Percentiles rank a stretch among this genome's conserved stretches.
phyloP scores from a whole-genome alignment of 2,329 filamentous ascomycete species.

The Endoconidiophora laricicola region DNA sequence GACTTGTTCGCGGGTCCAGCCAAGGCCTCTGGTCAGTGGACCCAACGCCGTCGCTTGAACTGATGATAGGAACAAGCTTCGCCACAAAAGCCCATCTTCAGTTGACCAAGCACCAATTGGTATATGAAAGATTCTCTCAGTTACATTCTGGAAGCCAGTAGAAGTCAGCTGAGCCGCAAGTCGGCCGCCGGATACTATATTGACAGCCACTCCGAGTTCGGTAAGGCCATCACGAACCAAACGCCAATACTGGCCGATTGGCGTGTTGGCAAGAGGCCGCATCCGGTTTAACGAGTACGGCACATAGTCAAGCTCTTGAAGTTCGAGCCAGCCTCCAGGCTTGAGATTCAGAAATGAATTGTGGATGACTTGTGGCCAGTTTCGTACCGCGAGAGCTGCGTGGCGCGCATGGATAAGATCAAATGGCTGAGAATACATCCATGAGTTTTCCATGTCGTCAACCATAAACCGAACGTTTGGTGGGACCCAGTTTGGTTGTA shows the following conservation, averaged over 20 bases:
- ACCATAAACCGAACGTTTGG: constrained; percentile 39
- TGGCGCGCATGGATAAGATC: constrained; percentile 46
- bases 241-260: constrained; percentile 30
- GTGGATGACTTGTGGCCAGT: constrained; percentile 35
- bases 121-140: constrained; percentile 31
- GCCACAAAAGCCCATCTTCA: constrained; percentile 36
- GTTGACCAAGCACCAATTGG: constrained; percentile 39
- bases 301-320: constrained; percentile 36
- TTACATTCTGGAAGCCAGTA: constrained; percentile 36
- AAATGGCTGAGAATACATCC: constrained; percentile 38
- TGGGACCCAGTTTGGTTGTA: constrained; percentile 38
- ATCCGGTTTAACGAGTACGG: constrained; percentile 21
- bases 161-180: constrained; percentile 30
- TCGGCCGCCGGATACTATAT: constrained; percentile 25
- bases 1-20: constrained; percentile 31
- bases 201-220: constrained; percentile 30
- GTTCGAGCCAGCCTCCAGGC: constrained; percentile 37
- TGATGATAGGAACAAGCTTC: constrained; percentile 32
- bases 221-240: constrained; percentile 28
- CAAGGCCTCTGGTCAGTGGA: constrained; percentile 32
- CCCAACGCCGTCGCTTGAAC: constrained; percentile 35
- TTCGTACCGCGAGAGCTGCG: constrained; percentile 36
- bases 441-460: constrained; percentile 40
- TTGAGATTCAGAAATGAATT: constrained; percentile 32
- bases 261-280: constrained; percentile 8